A percentile compares a stretch with the other conserved stretches of the same genome.
These are phyloP conservation scores for Metschnikowia colocasiae DNA, from an alignment of 805 yeast species.

Conservation along the genomic window DNA sequence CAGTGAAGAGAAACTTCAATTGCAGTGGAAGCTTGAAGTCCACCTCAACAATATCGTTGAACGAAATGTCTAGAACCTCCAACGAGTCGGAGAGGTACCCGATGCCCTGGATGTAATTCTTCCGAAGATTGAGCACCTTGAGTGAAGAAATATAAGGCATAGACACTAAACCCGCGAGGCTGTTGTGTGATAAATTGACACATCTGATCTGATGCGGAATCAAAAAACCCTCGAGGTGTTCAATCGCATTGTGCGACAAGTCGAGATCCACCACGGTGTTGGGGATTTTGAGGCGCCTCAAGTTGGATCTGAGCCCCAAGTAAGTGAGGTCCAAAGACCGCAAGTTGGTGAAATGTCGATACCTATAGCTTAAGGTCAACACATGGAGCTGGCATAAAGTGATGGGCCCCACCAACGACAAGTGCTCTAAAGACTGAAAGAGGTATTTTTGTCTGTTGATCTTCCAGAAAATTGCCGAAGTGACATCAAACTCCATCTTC, in stretches of 20 bases:
- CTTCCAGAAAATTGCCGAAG: conserved; percentile 1
- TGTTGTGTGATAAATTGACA: conserved; percentile 8
- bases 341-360: conserved; percentile 1
- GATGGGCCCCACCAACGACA: conserved; percentile 6
- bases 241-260: conserved; percentile 5
- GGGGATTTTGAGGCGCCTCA: conserved; percentile 5
- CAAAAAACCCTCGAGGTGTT: not conserved
- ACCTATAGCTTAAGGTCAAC: conserved; percentile 1
- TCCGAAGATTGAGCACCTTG: conserved; percentile 5
- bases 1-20: conserved; percentile 1
- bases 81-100: conserved; percentile 5
- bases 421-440: conserved; percentile 4
- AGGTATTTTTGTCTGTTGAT: not conserved
- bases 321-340: conserved; percentile 3
- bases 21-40: not conserved
- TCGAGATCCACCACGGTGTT: conserved; percentile 2
- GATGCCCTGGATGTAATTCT: conserved; percentile 3
- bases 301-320: conserved; percentile 2
- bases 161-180: conserved; percentile 3
- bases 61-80: conserved; percentile 8
- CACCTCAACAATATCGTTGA: conserved; percentile 5
- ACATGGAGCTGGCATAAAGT: not conserved
- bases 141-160: conserved; percentile 4
- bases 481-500: conserved; percentile 1
- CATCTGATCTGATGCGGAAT: conserved; percentile 3